Conservation (phyloP, 2,329 filamentous ascomycete genomes). For the Aspergillus tamarii region DNA sequence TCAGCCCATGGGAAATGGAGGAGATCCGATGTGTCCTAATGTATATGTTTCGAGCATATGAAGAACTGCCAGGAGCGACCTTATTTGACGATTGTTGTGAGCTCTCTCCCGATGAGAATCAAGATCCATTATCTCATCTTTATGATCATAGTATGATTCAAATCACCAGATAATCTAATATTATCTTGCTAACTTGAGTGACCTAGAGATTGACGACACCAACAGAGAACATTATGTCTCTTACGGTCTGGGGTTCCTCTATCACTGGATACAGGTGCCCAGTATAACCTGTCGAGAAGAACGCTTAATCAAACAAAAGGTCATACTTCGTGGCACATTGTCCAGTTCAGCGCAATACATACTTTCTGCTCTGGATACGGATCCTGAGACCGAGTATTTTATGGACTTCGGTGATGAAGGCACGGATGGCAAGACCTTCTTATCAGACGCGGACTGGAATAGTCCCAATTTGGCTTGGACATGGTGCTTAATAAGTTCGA, state of each 20-base stretch:
- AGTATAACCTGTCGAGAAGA: not conserved
- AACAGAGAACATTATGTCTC: not conserved
- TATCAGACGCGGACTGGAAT: not conserved
- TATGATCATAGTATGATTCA: too few relatives aligned
- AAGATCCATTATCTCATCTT: not conserved
- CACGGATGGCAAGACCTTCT: not conserved
- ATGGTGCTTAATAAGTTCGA: not conserved
- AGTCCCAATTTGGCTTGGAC: not conserved
- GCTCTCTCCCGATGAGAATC: not conserved
- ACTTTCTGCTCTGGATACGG: not conserved
- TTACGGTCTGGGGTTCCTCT: not conserved
- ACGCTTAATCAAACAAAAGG: not conserved
- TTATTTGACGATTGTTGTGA: not conserved
- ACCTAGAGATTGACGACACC: not conserved
- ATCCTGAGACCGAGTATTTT: fast-evolving
- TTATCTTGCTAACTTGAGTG: not conserved
- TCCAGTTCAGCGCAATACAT: not conserved
- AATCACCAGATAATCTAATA: not conserved
- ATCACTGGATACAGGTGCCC: not conserved
- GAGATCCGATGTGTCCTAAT: not conserved
- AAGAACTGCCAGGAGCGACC: not conserved
- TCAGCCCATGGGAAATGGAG: not conserved
- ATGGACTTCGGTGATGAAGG: not conserved
- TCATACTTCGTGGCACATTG: not conserved
- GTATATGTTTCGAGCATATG: not conserved